Evolutionary conservation across 169 alveolate species (phyloP), one percentile per base, ranked within the genome.

Genomic region (Besnoitia besnoiti): DNA sequence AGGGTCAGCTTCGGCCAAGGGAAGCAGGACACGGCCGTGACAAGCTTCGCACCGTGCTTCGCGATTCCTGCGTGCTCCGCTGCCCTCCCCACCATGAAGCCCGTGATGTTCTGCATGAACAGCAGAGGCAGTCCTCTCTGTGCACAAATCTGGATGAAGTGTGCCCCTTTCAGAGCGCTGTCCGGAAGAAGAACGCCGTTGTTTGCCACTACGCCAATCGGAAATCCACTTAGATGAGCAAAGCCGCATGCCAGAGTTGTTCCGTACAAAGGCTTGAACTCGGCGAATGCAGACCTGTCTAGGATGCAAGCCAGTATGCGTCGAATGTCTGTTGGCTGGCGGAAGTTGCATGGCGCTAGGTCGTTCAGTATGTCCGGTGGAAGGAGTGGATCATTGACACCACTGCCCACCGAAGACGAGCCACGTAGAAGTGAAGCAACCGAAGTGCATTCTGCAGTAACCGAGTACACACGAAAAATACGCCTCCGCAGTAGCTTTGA

Each of bases 41-140:
- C 98, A 96, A 97, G 85, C 90, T 97, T 97, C 44, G 99, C 98
- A 30, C 99, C 99, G 89, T 97, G 97, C 80, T 97, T 96, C 12
- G 99, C 98, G 50, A 97, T 97, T 14, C 99, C 99, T 55, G 96
- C 97, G 51, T 93, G 67, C 93, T 97, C 99, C 89, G 96, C 96
- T 59, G 96, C 96, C 73, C 92, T 88, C 21, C 98, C 98, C 16
- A 96, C 95, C 98, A 96, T 96, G 87, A 96, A 96, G 51, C 98
- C 98, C n/a, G 98, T 95, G 80, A 96, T 93, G 89, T 97, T 97
- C 94, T 97, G 96, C 91, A 90, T 24, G 55, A 97, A 96, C 47
- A 96, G 59, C 30, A 96, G 87, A 16, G 98, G 98, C 3, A 96
- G 93, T 40, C 95, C 92, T 88, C 98, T 94, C 93, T 96, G 94